Evolutionary conservation across 2,329 filamentous ascomycete species (phyloP), one percentile per base, ranked within the genome.

Genomic region (Ophiostoma sp.): DNA sequence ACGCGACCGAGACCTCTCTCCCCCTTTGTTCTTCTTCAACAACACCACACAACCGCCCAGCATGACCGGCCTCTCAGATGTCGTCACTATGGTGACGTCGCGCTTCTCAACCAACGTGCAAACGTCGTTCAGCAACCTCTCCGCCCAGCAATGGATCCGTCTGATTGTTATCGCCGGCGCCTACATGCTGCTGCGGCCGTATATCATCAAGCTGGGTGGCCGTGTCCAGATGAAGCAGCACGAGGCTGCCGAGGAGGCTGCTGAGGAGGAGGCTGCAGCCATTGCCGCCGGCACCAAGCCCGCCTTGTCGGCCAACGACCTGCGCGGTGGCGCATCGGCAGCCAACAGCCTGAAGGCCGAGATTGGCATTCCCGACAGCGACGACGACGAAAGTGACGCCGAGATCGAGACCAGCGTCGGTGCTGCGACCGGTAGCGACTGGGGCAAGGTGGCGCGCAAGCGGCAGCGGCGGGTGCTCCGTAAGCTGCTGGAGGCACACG

Each of bases 141-240:
- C 82, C 1, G 75, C 78, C 13, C 79, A 86, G 74, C 80, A 84
- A 60, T 88, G 84, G 82, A 84, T 95, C 75, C 90, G 92, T 67
- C 83, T 95, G 71, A 79, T 92, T 74, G 84, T 88, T 74, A 85
- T 93, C 72, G 85, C 93, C 27, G 87, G 92, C 75, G 89, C 86
- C 70, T 96, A 94, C 81, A 77, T 89, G 73, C 84, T 95, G 68
- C 76, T 93, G 33, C 88, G 92, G 0, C 91, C 91, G 0, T 93
- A 92, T 77, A 79, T 94, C 68, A 83, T 94, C 76, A 90, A 89
- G 76, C 79, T 87, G 52, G 88, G 87, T 75, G 86, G 84, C 72
- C 87, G 86, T 75, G 79, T 84, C 73, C 87, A 91, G 76, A 86
- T 88, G 77, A 84, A 84, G 76, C 83, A 89, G 77, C 83, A 90